phyloP scores from a whole-genome alignment of 768 basidiomycete genomes.

The Leccinellum rugosiceps region DNA sequence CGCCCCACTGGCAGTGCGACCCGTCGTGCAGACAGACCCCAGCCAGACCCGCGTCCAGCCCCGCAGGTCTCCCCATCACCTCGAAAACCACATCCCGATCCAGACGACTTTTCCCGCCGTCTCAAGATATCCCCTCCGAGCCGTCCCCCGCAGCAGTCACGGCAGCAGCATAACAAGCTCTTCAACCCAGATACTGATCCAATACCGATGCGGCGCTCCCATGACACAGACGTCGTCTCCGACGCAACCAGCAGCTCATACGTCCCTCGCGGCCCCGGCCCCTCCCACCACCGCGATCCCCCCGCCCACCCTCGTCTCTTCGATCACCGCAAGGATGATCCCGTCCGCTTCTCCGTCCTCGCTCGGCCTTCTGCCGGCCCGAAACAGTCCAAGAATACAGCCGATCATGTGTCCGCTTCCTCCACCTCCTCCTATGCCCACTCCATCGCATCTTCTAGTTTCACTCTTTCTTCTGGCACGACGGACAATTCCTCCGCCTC shows the following conservation, averaged over 20 bases:
- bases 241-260: conserved; percentile 56
- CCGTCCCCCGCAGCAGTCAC: conserved; percentile 35
- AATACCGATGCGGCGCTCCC: conserved; percentile 54
- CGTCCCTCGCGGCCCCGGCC: conserved; percentile 28
- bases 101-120: conserved; percentile 69
- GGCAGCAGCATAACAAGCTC: conserved; percentile 45
- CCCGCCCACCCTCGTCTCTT: conserved; percentile 59
- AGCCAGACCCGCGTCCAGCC: conserved; percentile 6
- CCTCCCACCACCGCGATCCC: conserved; percentile 35
- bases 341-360: conserved; percentile 75
- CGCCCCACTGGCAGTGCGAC: conserved; percentile 40
- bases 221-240: conserved; percentile 65
- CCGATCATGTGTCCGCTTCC: conserved; percentile 70
- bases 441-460: conserved; percentile 63
- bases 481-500: conserved; percentile 75
- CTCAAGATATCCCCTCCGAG: conserved; percentile 63
- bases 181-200: conserved; percentile 74
- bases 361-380: conserved; percentile 43
- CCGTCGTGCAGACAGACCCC: conserved; percentile 44
- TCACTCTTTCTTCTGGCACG: conserved; percentile 70
- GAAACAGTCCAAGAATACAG: conserved; percentile 54
- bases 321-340: conserved; percentile 89
- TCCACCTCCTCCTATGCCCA: conserved; percentile 74
- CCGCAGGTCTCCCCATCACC: conserved; percentile 32
- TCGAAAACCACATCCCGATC: conserved; percentile 46